Percentiles rank a stretch among this genome's conserved stretches.
These are phyloP conservation scores for Microbotryomycetes sp. DNA, from an alignment of 1,284 basidiomycete species.

Conservation along the genomic window DNA sequence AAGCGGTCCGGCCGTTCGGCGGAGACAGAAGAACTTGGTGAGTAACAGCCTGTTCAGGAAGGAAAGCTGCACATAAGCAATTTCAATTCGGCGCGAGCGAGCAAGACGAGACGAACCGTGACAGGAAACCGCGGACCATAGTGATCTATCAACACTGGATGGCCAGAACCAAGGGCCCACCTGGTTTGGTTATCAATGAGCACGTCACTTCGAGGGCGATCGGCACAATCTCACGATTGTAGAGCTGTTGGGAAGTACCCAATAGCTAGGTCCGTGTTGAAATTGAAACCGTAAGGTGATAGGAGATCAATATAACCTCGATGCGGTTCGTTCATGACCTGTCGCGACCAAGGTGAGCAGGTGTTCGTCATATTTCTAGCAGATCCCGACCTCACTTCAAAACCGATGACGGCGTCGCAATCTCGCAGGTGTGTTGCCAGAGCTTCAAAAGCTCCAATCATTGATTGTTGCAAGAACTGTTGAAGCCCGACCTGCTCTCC, in stretches of 20 bases:
- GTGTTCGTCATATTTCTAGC: not conserved
- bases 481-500: slow-evolving; percentile 51
- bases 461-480: slow-evolving; percentile 71
- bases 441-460: slow-evolving; percentile 66
- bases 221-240: slow-evolving; percentile 39
- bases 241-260: slow-evolving; percentile 51
- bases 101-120: slow-evolving; percentile 52
- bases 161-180: slow-evolving; percentile 64
- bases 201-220: slow-evolving; percentile 23
- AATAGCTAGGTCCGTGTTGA: slow-evolving; percentile 89
- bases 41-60: slow-evolving; percentile 31
- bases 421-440: slow-evolving; percentile 63
- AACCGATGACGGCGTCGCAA: slow-evolving; percentile 74
- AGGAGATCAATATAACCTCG: slow-evolving; percentile 77
- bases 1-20: slow-evolving; percentile 51
- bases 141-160: slow-evolving; percentile 61
- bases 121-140: slow-evolving; percentile 78
- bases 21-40: slow-evolving; percentile 41
- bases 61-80: not conserved
- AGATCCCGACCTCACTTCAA: slow-evolving; percentile 50
- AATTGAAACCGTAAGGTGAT: slow-evolving; percentile 79
- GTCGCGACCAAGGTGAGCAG: not conserved
- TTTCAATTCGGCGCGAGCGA: not conserved
- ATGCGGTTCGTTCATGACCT: slow-evolving; percentile 85
- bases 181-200: slow-evolving; percentile 34